Evolutionary conservation across 148 eudicot genomes (phyloP).

Genomic region (Rhododendron williamsianum): DNA sequence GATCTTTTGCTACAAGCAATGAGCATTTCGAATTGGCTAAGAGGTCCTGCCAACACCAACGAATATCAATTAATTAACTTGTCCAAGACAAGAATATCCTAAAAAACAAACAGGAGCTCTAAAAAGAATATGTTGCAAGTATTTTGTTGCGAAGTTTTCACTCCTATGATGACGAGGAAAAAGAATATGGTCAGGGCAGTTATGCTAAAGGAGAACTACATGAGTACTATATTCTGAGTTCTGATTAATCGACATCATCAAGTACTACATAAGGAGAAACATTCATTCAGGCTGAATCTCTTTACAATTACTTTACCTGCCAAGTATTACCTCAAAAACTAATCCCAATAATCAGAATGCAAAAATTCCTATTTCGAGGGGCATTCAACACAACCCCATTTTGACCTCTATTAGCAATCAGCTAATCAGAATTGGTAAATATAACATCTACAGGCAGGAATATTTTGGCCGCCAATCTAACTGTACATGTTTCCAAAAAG

Average conservation of each 20-base stretch:
- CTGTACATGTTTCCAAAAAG: neutral
- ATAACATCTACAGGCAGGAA: neutral
- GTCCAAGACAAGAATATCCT: neutral
- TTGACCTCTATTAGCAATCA: neutral
- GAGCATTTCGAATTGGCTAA: conserved; percentile 78
- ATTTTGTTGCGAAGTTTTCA: neutral
- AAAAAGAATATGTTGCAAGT: neutral
- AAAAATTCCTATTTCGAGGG: neutral
- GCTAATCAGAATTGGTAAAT: neutral
- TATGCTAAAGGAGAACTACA: neutral
- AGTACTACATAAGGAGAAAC: neutral
- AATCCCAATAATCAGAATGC: neutral
- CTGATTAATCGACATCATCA: neutral
- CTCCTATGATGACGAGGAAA: neutral
- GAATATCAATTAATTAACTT: neutral
- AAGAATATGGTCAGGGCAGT: neutral
- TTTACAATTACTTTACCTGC: neutral
- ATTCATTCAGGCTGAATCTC: neutral
- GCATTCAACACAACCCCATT: neutral
- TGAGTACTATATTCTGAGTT: neutral
- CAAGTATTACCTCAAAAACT: conserved; percentile 7
- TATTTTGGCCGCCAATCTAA: neutral
- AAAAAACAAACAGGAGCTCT: neutral
- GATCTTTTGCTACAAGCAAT: conserved; percentile 89
- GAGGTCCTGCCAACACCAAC: conserved; percentile 64